A percentile compares a stretch with the other conserved stretches of the same genome.
Evolutionary conservation across 2,329 filamentous ascomycete species (phyloP).

Genomic region (Aureobasidium sp.): DNA sequence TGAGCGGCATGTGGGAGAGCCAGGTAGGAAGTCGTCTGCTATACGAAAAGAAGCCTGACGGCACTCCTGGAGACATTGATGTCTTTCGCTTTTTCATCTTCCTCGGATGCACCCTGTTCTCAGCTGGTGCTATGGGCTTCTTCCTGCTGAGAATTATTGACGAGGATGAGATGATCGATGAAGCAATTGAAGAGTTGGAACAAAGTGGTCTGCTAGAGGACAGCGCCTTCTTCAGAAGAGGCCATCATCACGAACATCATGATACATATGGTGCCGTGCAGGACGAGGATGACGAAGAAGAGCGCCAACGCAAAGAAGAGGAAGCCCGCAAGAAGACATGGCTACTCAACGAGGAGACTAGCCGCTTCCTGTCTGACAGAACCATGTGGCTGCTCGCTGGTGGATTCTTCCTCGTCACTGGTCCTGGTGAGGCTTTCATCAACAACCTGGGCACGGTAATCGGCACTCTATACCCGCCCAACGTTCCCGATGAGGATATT

Average conservation of each 20-base stretch:
- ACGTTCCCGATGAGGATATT: slow-evolving; percentile 32
- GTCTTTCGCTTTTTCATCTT: slow-evolving; percentile 88
- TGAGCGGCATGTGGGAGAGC: slow-evolving; percentile 94
- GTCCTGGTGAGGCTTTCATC: slow-evolving; percentile 94
- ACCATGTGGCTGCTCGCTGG: slow-evolving; percentile 95
- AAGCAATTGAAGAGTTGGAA: slow-evolving; percentile 85
- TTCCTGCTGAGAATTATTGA: slow-evolving; percentile 72
- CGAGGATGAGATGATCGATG: slow-evolving; percentile 80
- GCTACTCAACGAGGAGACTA: slow-evolving; percentile 86
- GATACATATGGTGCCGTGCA: slow-evolving; percentile 57
- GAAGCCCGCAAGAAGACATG: slow-evolving; percentile 73
- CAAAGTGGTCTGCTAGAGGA: slow-evolving; percentile 74
- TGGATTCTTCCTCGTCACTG: slow-evolving; percentile 88
- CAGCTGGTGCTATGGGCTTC: slow-evolving; percentile 64
- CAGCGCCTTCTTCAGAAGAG: slow-evolving; percentile 61
- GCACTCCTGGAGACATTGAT: slow-evolving; percentile 53
- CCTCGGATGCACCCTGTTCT: slow-evolving; percentile 62
- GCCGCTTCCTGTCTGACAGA: slow-evolving; percentile 72
- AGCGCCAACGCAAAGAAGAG: slow-evolving; percentile 42
- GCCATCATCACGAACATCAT: slow-evolving; percentile 34
- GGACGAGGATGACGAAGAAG: slow-evolving; percentile 41
- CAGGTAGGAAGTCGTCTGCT: slow-evolving; percentile 76
- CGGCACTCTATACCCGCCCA: slow-evolving; percentile 67
- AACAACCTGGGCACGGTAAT: slow-evolving; percentile 96
- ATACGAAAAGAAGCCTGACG: slow-evolving; percentile 60